phyloP scores from a whole-genome alignment of 2,329 filamentous ascomycete genomes.

The Calonectria multiphialidica region DNA sequence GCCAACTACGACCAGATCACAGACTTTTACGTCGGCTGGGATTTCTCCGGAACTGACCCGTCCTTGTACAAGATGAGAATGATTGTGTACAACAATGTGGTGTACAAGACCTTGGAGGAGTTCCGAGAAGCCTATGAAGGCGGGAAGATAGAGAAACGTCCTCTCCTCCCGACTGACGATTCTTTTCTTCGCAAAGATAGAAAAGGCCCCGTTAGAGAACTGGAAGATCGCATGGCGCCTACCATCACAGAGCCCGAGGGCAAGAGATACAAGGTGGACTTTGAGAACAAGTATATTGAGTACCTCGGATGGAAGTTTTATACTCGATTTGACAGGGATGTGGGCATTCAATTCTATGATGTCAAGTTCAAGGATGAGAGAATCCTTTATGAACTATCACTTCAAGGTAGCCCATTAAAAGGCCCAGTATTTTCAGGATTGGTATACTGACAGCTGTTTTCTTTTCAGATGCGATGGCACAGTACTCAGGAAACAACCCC shows the following conservation, averaged over 20 bases:
- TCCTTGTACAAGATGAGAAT: constrained; percentile 31
- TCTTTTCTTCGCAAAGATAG: constrained; percentile 32
- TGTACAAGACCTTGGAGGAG: constrained; percentile 29
- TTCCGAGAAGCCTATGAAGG: constrained; percentile 29
- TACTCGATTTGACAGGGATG: constrained; percentile 22
- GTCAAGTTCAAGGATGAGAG: constrained; percentile 26
- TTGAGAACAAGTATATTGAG: constrained; percentile 32
- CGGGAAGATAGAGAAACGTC: constrained; percentile 23
- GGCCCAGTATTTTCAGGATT: too few relatives aligned
- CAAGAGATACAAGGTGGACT: constrained; percentile 34
- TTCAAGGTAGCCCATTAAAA: constrained; percentile 6
- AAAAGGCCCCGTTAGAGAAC: constrained; percentile 26
- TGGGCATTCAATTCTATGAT: constrained; percentile 27
- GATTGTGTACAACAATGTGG: constrained; percentile 30
- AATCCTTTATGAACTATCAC: constrained; percentile 26
- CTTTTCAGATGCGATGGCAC: constrained; percentile 18
- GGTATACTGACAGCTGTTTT: neutral
- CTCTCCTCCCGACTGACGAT: constrained; percentile 21
- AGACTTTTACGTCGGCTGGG: constrained; percentile 34
- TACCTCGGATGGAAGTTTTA: constrained; percentile 36
- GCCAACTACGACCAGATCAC: constrained; percentile 29
- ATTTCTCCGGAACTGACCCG: constrained; percentile 28
- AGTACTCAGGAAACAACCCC: constrained; percentile 25
- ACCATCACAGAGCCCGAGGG: constrained; percentile 27
- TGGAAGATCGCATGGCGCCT: constrained; percentile 31